Evolutionary conservation across 208 protist genomes (phyloP).

Genomic region (Trypanosoma lewisi): DNA sequence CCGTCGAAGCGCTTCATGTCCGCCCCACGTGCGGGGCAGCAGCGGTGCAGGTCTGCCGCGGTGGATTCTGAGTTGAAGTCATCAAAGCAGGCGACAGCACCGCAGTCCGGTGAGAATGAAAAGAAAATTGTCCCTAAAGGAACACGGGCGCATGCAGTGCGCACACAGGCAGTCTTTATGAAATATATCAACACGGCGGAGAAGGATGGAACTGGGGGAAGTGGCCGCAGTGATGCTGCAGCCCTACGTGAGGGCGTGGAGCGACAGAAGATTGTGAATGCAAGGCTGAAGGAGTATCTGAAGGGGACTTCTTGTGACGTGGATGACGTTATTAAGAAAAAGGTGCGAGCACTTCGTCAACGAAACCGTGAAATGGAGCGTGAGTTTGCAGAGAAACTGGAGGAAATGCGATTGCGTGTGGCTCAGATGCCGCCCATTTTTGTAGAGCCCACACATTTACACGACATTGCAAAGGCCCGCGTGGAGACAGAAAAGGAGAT

Average conservation of each 20-base stretch:
- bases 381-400: slow-evolving; percentile 44
- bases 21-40: slow-evolving; percentile 1
- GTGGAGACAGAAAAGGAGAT: slow-evolving; percentile 69
- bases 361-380: slow-evolving; percentile 50
- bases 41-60: slow-evolving; percentile 9
- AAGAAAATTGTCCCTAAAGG: slow-evolving; percentile 39
- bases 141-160: slow-evolving; percentile 76
- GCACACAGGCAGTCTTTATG: slow-evolving; percentile 65
- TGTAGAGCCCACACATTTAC: slow-evolving; percentile 69
- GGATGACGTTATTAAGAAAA: slow-evolving; percentile 53
- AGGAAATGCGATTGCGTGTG: slow-evolving; percentile 70
- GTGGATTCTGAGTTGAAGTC: background rate
- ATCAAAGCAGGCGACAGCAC: background rate
- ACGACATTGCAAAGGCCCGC: slow-evolving; percentile 57
- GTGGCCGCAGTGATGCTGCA: slow-evolving; percentile 21
- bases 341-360: slow-evolving; percentile 55
- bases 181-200: slow-evolving; percentile 44
- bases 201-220: slow-evolving; percentile 30
- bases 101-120: background rate
- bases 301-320: slow-evolving; percentile 36
- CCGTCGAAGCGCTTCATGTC: slow-evolving; percentile 18
- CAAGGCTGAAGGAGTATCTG: slow-evolving; percentile 67
- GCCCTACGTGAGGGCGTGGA: slow-evolving; percentile 20
- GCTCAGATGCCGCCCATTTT: slow-evolving; percentile 78
- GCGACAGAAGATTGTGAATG: slow-evolving; percentile 49